These are phyloP conservation scores for Forsythia suspensa DNA, from an alignment of 257 asterid species.

Conservation along the genomic window DNA sequence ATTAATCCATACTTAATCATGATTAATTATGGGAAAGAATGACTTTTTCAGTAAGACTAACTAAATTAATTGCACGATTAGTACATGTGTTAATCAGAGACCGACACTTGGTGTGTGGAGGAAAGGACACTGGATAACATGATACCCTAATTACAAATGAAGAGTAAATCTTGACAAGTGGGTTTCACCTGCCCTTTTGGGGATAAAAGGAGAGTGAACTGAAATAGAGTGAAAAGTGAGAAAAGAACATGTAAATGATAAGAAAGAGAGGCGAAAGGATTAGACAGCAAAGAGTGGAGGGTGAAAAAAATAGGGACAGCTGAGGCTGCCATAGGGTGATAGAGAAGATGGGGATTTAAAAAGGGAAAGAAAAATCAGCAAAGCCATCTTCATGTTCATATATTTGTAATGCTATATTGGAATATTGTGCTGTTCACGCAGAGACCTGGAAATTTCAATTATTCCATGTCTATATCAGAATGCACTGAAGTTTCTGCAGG, in stretches of 20 bases:
- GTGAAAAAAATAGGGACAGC: neutral
- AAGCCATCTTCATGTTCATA: neutral
- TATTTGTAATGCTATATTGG: neutral
- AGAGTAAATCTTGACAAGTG: neutral
- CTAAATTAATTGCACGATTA: neutral
- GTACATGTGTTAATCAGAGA: neutral
- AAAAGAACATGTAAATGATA: neutral
- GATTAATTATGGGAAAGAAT: neutral
- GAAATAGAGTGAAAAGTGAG: neutral
- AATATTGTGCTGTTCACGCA: neutral
- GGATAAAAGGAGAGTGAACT: neutral
- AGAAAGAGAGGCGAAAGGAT: neutral
- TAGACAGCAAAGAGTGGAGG: neutral
- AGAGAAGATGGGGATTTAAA: too few relatives aligned
- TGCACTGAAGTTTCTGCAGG: neutral
- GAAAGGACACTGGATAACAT: neutral
- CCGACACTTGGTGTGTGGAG: neutral
- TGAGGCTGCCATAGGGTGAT: neutral
- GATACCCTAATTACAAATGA: neutral
- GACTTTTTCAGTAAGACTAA: neutral
- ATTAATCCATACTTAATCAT: neutral
- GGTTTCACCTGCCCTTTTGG: neutral
- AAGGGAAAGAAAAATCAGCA: neutral
- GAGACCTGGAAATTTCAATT: neutral
- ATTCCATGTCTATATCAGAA: neutral